Conservation (phyloP, 2,329 filamentous ascomycete species). For the Ustilaginoidea virens region DNA sequence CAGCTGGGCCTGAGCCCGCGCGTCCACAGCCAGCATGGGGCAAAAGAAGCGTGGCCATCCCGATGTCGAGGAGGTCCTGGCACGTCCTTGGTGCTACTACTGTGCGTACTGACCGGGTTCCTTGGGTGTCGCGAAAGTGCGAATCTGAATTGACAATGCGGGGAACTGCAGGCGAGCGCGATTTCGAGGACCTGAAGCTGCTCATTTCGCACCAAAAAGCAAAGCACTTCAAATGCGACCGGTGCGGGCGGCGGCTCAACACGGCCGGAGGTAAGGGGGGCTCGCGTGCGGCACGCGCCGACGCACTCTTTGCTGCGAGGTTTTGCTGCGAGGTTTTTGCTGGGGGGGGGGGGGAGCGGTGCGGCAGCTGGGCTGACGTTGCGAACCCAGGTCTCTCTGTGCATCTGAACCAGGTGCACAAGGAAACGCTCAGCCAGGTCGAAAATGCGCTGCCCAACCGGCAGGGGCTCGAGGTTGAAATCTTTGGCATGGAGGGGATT, state of each 20-base stretch:
- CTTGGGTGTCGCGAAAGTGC: too few relatives aligned
- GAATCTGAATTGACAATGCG: neutral
- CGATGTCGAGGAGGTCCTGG: constrained; percentile 74
- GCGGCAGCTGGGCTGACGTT: neutral
- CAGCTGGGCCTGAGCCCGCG: neutral
- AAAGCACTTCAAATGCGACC: constrained; percentile 98
- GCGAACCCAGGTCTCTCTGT: constrained; percentile 61
- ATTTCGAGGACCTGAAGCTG: constrained; percentile 95
- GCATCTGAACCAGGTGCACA: constrained; percentile 97
- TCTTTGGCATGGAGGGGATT: constrained; percentile 97
- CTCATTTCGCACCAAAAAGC: constrained; percentile 95
- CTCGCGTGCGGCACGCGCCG: neutral
- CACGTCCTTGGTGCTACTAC: constrained; percentile 94
- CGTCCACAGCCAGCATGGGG: constrained; percentile 42
- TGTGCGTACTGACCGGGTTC: too few relatives aligned
- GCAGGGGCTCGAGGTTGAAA: constrained; percentile 76
- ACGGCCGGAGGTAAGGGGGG: constrained; percentile 68
- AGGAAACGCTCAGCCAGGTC: constrained; percentile 73
- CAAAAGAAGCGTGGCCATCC: constrained; percentile 85
- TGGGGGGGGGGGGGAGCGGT: too few relatives aligned
- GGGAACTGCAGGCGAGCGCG: constrained; percentile 64
- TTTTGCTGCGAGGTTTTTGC: too few relatives aligned
- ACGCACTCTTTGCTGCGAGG: neutral
- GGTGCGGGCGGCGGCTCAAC: constrained; percentile 76
- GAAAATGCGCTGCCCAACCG: constrained; percentile 87